Base-by-base conservation (phyloP, 306 rosid genomes). In the Sicyos edulis region DNA sequence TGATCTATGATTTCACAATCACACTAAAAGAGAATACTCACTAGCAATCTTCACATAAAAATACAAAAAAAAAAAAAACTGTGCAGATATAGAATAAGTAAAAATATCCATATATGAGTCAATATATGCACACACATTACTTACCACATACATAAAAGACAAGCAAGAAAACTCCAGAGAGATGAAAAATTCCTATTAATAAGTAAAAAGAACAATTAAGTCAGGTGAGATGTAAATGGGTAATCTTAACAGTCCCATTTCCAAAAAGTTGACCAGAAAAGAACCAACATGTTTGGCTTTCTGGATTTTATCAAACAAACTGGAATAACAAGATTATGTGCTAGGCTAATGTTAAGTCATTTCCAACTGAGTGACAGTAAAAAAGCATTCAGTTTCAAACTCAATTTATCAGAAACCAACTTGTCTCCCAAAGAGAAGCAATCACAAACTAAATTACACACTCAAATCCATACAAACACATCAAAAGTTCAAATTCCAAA, bases 391-490 rank as follows among this genome's bases (percentile, higher is more conserved):
- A 55, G 51, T 63, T 63, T n/a, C 70, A 10, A 42, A 65, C 26
- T 44, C 54, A 44, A 44, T 44, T 12, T 44, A 65, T 10, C 12
- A 65, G 6, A 20, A 44, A 44, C 54, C 54, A 65, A 65, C 47
- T 5, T 65, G 71, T 67, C 40, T 3, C 42, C 72, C 19, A 67
- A 47, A 67, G 40, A 67, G 54, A 22, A 70, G 47, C 74, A 70
- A 70, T 50, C 24, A 22, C 45, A 50, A 51, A 24, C 32, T 14
- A 49, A 50, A 14, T 6, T 6, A 69, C 34, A 21, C 47, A 47
- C 14, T 15, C 45, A 24, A 24, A 34, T 3, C 59, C 24, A 70
- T 2, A 70, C 4, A 52, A 52, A 70, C 47, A 70, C 49, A 4
- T 26, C 47, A 70, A 19, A 15, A 52, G 71, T 19, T 19, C 56